These are phyloP conservation scores for Ogataea hybrid DNA, from an alignment of 1,139 yeast genomes.

Conservation along the genomic window DNA sequence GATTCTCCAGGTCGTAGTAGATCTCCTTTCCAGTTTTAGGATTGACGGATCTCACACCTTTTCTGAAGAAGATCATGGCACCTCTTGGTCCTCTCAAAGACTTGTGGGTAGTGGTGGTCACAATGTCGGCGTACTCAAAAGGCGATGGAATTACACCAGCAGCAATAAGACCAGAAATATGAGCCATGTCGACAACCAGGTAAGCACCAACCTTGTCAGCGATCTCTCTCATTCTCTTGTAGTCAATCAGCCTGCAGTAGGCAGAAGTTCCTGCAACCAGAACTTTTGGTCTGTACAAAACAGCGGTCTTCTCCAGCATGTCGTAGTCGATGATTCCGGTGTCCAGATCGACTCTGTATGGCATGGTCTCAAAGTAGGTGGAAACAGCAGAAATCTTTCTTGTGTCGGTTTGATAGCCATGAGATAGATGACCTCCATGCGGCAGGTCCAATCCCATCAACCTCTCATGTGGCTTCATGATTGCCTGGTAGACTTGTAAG, in stretches of 20 bases:
- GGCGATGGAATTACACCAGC: slow-evolving; percentile 98
- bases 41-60: slow-evolving; percentile 87
- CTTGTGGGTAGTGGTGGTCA: slow-evolving; percentile 97
- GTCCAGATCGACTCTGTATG: slow-evolving; percentile 86
- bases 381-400: slow-evolving; percentile 96
- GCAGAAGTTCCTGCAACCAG: slow-evolving; percentile 98
- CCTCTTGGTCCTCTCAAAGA: slow-evolving; percentile 99
- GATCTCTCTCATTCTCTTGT: slow-evolving; percentile 92
- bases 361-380: slow-evolving; percentile 97
- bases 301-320: slow-evolving; percentile 85
- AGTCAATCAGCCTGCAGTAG: slow-evolving; percentile 92
- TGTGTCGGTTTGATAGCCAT: slow-evolving; percentile 95
- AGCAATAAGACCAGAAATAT: slow-evolving; percentile 92
- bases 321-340: slow-evolving; percentile 97
- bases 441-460: slow-evolving; percentile 97
- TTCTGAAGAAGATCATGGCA: slow-evolving; percentile 97
- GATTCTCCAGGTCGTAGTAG: slow-evolving; percentile 86
- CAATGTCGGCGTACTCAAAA: slow-evolving; percentile 93
- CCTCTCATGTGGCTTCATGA: slow-evolving; percentile 92
- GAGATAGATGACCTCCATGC: slow-evolving; percentile 97
- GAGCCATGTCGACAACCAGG: slow-evolving; percentile 97
- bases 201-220: slow-evolving; percentile 97
- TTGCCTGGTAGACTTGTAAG: slow-evolving; percentile 91
- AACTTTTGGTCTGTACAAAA: slow-evolving; percentile 90
- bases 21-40: slow-evolving; percentile 91